Evolutionary conservation across 1,139 yeast species (phyloP), one percentile per base, ranked within the genome.

Genomic region (Protomyces macrosporus): DNA sequence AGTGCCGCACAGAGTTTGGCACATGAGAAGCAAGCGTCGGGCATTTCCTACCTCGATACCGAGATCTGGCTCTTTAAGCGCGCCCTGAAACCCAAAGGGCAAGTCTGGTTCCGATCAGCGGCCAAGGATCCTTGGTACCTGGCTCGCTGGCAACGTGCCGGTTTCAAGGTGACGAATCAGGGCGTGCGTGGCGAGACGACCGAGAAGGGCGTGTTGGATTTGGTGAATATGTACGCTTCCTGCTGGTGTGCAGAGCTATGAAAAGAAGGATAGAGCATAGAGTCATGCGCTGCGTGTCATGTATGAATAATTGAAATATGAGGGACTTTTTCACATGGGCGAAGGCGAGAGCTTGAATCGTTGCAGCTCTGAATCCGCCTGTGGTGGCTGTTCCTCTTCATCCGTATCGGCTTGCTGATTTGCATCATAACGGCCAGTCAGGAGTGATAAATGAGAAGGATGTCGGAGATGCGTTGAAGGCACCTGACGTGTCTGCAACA

Each of bases 141-240:
- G 67, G 76, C 78, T 64, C 83, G 82, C 23, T 88, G 87, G 72
- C 88, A 87, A 75, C 75, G 77, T 48, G 78, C 79, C 66, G 95
- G 95, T 0, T 88, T 87, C 73, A 74, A 72, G 60, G 80, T 85
- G 39, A 81, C 95, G 75, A 74, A 76, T 62, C 74, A 84, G 40
- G 88, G 88, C 5, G 32, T 42, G 6, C 48, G 48, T 6, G 48
- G 48, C 9, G 48, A 42, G 16, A 42, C 48, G 32, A 42, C 48
- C 6, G 75, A 78, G 64, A 30, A 50, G 3, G 62, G 53, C n/a
- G 35, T 58, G 36, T 23, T 58, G 51, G 95, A 88, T 73, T 81
- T 95, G 69, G 87, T 84, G 69, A 88, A 88, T 75, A 88, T 88
- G 95, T 88, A 88, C 72, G 95, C 95, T 1, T 86, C 91, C 4